Evolutionary conservation across 2,329 filamentous ascomycete genomes (phyloP), one percentile per base, ranked within the genome.

Genomic region (Xylariaceae sp.): DNA sequence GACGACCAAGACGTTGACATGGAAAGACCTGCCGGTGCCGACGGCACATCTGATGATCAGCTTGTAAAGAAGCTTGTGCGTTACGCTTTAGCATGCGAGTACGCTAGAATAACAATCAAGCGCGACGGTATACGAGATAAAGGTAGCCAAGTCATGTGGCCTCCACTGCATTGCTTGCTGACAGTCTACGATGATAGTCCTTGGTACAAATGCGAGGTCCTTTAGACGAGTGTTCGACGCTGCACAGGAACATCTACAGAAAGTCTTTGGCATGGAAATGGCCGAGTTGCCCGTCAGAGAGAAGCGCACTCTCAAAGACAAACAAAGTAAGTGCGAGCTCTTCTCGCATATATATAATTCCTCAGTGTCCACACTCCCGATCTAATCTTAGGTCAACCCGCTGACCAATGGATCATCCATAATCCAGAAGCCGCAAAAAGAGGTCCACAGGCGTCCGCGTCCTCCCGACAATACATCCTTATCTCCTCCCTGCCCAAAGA

Each of bases 221-320:
- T 98, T 97, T 73, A 92, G 87, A 70, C 73, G 76, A 11, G 86
- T 97, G 3, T 97, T 96, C 68, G 83, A 84, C 0, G 79, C 83
- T 36, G 91, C 94, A 37, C 94, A 99, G 72, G 75, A 78, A 29
- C 84, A 90, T 64, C 78, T 99, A 33, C 79, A 82, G 44, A 76
- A 77, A 2, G 82, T 87, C 1, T 98, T 96, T 75, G 95, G 95
- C n/a, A 96, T 98, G 92, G 84, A 93, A 72, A 84, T 99, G 81
- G 81, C 86, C 3, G 93, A 97, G 75, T 79, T 98, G 46, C 92
- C 95, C 0, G 79, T 83, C 1, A 85, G 84, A 68, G 94, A 97
- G 69, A 96, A 92, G 73, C 82, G 90, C 45, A 92, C 92, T 0
- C 75, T 96, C 29, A 87, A 86, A 57, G 90, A 96, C 62, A 85